phyloP scores from a whole-genome alignment of 768 basidiomycete species.

The Suillus subalutaceus region DNA sequence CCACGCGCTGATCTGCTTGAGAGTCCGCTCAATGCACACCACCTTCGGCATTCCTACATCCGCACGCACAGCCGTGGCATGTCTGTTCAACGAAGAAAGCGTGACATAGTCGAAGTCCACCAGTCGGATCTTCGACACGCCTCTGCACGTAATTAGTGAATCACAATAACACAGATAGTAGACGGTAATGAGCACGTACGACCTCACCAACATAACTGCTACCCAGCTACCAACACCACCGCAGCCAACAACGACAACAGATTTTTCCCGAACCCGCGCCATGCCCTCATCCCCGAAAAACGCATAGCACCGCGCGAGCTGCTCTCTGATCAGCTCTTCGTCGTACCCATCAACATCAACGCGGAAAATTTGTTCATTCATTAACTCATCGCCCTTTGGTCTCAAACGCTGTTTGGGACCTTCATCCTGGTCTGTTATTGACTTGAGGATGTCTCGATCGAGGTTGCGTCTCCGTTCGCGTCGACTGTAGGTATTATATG shows the following conservation, averaged over 20 bases:
- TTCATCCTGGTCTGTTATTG: conserved; percentile 39
- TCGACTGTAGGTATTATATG: conserved; percentile 53
- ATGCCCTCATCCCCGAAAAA: conserved; percentile 94
- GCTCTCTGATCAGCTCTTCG: conserved; percentile 84
- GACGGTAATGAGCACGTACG: conserved; percentile 53
- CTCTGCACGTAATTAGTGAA: conserved; percentile 43
- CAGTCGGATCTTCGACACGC: conserved; percentile 76
- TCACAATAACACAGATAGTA: neutral
- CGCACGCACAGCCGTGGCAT: conserved; percentile 84
- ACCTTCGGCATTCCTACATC: conserved; percentile 97
- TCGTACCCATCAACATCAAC: conserved; percentile 45
- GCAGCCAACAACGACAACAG: conserved; percentile 89
- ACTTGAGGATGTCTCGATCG: conserved; percentile 56
- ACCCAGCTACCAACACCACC: conserved; percentile 98
- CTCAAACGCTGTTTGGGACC: neutral
- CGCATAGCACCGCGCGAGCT: conserved; percentile 91
- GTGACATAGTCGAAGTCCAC: conserved; percentile 97
- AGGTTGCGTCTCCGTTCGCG: conserved; percentile 57
- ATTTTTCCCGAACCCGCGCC: conserved; percentile 69
- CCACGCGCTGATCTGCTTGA: conserved; percentile 80
- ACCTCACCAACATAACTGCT: conserved; percentile 89
- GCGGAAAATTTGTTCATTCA: neutral
- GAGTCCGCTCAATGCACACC: conserved; percentile 64
- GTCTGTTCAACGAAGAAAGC: conserved; percentile 91
- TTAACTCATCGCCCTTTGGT: neutral